Base-by-base conservation (phyloP, 768 basidiomycete species). In the Nidula microcarpa region DNA sequence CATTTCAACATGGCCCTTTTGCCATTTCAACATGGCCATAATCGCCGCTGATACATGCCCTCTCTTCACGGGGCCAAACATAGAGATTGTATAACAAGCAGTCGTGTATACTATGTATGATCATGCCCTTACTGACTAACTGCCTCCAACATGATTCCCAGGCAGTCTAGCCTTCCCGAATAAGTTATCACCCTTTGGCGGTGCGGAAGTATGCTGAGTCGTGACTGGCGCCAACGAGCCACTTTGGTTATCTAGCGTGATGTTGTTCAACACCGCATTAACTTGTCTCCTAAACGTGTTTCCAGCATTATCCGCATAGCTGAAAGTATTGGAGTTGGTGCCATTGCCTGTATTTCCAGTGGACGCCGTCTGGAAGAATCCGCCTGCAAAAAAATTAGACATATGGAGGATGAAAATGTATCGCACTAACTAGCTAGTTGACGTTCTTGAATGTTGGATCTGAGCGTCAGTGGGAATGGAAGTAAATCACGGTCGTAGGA, bases 271-370 rank as follows among this genome's bases (percentile, higher is more conserved):
- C 2, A 78, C 78, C 3, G 86, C 84, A 55, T 81, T 73, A 51
- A 91, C 87, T 18, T 70, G 60, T 52, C 87, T 74, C 51, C 67
- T 65, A 65, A 76, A 91, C 0, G 86, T 87, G 65, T 90, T 85
- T 48, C 82, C 84, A 5, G 68, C 66, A 44, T 60, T 58, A 62
- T 91, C 87, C 9, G 64, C 57, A 62, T 89, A 92, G 34, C 64
- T 66, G 67, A 91, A 84, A 0, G 75, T 77, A 63, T 90, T 90
- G 67, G 78, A 80, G 67, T 73, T 88, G 5, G 85, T 87, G 32
- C 88, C 87, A 51, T 87, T 87, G 0, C 84, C 87, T 6, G 66
- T 66, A 62, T 82, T 84, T 10, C 82, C 80, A 1, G 68, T 66
- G 33, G 74, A 62, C 0, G 70, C 64, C 1, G 71, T 59, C 10